Percentiles rank a stretch among this genome's conserved stretches.
Evolutionary conservation across 2,329 filamentous ascomycete species (phyloP).

Genomic region (Diaporthe sp.): DNA sequence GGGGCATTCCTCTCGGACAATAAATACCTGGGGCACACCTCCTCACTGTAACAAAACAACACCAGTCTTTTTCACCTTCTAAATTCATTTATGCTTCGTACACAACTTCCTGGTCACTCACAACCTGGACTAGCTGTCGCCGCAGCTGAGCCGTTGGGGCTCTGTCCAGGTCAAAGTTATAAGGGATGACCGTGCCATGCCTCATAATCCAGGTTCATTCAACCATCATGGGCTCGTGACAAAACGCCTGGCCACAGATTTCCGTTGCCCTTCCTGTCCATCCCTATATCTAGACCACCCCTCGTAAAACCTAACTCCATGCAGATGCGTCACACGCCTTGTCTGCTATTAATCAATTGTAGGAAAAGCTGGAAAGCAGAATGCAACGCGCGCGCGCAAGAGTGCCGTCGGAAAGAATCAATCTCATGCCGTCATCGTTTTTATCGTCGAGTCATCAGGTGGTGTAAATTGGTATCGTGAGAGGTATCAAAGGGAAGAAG

Average conservation of each 20-base stretch:
- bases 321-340: conserved; percentile 29
- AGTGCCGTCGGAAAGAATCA: conserved; percentile 23
- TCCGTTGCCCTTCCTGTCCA: conserved; percentile 1
- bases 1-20: neutral
- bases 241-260: conserved; percentile 14
- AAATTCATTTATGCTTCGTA: conserved; percentile 42
- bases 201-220: conserved; percentile 25
- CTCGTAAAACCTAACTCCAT: conserved; percentile 34
- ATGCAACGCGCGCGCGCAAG: conserved; percentile 33
- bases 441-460: conserved; percentile 37
- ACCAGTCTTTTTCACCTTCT: conserved; percentile 31
- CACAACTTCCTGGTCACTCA: conserved; percentile 35
- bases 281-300: conserved; percentile 34
- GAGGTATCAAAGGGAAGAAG: conserved; percentile 38
- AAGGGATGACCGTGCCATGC: conserved; percentile 19
- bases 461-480: conserved; percentile 41
- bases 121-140: conserved; percentile 16
- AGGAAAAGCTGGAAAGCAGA: conserved; percentile 27
- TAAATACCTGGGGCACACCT: neutral
- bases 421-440: conserved; percentile 36
- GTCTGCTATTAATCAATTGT: conserved; percentile 37
- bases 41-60: conserved; percentile 32
- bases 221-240: conserved; percentile 15
- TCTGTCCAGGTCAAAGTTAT: conserved; percentile 8
- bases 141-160: conserved; percentile 4